Evolutionary conservation across 805 yeast genomes (phyloP), one percentile per base, ranked within the genome.

Genomic region (Starmerella sirachaensis): DNA sequence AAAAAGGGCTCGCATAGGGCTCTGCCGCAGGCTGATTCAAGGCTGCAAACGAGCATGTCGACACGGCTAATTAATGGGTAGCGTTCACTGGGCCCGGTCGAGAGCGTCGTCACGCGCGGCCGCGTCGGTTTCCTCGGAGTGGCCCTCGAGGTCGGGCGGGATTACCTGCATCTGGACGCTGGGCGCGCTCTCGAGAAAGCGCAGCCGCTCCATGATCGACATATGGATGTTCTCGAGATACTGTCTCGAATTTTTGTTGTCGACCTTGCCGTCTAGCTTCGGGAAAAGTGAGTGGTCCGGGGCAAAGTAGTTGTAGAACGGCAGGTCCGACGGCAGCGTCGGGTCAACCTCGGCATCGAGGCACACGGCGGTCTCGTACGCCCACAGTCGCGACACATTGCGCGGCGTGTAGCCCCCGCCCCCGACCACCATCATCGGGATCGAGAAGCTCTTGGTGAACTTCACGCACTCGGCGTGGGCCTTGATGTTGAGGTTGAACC

Each of bases 391-490:
- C 5, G 96, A 84, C 33, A 91, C 98, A 57, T 91, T 91, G 58
- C 96, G 72, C 71, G 93, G 93, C 2, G 98, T 91, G 62, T 91
- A 91, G 16, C 98, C 98, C 50, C 98, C 98, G 34, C 98, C 98
- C 28, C 98, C 98, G 16, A 91, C 68, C 21, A 91, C 93, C 77
- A 91, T 72, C 70, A 83, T 63, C 8, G 98, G 97, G 13, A 91
- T 69, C 33, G 82, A 81, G 55, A 88, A 83, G 7, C 81, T 70
- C 57, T 80, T 81, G 35, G 86, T 84, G 60, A 74, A 88, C 50
- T 78, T 76, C 35, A 88, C 83, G 65, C 98, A 91, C 60, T 88
- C 93, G 28, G 96, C 97, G 58, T 93, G 99, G 0, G 95, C 97
- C 39, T 66, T 68, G 73, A 88, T 86, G 40, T 91, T 83, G 46